Percentiles rank a stretch among this genome's conserved stretches.
Conservation (phyloP, 1,284 basidiomycete species). For the Wallemia hederae region DNA sequence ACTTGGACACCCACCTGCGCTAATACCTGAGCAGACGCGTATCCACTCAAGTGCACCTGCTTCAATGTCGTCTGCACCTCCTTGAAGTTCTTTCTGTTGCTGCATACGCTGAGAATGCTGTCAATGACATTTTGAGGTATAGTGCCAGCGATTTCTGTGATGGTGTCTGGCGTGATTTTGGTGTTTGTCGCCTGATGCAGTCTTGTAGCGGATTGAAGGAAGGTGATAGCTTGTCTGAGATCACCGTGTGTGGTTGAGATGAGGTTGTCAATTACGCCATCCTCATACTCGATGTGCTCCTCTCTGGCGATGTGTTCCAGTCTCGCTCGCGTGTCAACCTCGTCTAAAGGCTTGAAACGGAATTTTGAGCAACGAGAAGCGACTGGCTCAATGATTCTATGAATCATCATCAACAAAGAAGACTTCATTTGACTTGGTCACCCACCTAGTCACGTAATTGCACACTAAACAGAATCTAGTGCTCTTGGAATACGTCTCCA, state of each 20-base stretch:
- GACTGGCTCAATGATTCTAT: conserved; percentile 92
- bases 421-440: conserved; percentile 1
- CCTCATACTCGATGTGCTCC: conserved; percentile 22
- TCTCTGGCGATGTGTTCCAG: conserved; percentile 45
- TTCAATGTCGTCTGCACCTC: conserved; percentile 41
- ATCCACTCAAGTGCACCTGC: conserved; percentile 54
- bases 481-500: conserved; percentile 92
- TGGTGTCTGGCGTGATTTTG: conserved; percentile 32
- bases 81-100: conserved; percentile 43
- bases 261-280: conserved; percentile 29
- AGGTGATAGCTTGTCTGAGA: conserved; percentile 90
- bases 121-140: conserved; percentile 49
- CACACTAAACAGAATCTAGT: conserved; percentile 96
- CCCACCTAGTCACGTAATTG: conserved; percentile 91
- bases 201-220: conserved; percentile 79
- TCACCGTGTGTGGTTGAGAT: conserved; percentile 67
- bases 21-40: conserved; percentile 68
- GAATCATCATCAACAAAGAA: background rate
- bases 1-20: conserved; percentile 32
- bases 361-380: conserved; percentile 99
- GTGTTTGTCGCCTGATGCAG: conserved; percentile 36
- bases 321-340: conserved; percentile 39
- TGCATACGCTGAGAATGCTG: conserved; percentile 39
- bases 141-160: conserved; percentile 91
- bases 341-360: conserved; percentile 76